Base-by-base conservation (phyloP, 2,329 filamentous ascomycete species). In the Talaromyces sp. region DNA sequence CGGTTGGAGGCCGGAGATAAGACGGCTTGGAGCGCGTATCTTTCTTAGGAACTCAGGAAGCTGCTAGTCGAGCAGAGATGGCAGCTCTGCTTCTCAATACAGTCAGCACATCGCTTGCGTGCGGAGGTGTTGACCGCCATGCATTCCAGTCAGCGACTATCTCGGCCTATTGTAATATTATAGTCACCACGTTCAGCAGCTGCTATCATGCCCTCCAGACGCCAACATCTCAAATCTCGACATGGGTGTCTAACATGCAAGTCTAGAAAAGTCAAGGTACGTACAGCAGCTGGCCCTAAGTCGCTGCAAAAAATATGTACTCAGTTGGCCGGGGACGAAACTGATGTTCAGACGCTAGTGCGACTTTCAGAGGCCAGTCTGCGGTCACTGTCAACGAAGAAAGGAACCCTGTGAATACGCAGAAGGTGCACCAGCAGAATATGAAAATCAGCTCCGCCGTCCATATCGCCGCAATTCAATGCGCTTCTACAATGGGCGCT, bases 171-270 rank as follows among this genome's bases (percentile, higher is more conserved):
- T 6, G 11, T 19, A 37, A 16, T 37, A 13, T 43, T n/a, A 52
- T 19, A 43, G 16, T n/a, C 24, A 14, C 31, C 3, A 6, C 13
- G 4, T 33, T 16, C 5, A 57, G 5, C 5, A 57, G 5, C 14
- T 14, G 27, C 24, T 33, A 49, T 22, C n/a, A 66, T 66, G 64
- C 64, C 64, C 24, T 66, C 64, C n/a, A 59, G 64, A 52, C 64
- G 64, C 33, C 54, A 58, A 24, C 64, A 66, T 59, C 50, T 47
- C 50, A 66, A 66, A 52, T 66, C 64, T 61, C 64, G 64, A 9
- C 45, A 66, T 59, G 64, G 59, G 22, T 66, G 64, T 16, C 49
- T 62, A 41, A 47, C 50, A 43, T 62, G 64, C 43, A 66, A 66
- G 35, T 41, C 59, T 31, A 56, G 64, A 35, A 66, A 58, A 58